phyloP scores from a whole-genome alignment of 768 basidiomycete species.

The Boletus rex-veris region DNA sequence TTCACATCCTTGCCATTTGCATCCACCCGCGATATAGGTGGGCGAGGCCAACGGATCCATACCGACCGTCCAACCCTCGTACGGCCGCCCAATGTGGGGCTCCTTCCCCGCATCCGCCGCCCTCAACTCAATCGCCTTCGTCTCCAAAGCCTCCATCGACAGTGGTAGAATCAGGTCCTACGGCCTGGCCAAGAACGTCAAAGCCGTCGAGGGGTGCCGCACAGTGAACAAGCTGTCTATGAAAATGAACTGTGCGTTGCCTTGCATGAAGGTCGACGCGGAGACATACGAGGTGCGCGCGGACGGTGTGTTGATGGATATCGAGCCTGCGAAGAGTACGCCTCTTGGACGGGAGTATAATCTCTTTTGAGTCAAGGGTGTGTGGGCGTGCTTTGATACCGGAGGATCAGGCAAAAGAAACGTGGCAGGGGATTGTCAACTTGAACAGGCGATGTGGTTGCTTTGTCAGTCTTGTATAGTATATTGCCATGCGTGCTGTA shows the following conservation, averaged over 20 bases:
- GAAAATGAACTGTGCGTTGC: slow-evolving; percentile 87
- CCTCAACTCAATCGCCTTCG: slow-evolving; percentile 82
- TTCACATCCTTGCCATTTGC: too few species aligned
- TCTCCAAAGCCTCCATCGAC: slow-evolving; percentile 68
- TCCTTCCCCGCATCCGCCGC: slow-evolving; percentile 72
- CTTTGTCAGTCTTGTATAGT: slow-evolving; percentile 1
- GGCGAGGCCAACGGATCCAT: slow-evolving; percentile 97
- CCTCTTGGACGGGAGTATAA: not conserved
- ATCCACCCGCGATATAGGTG: slow-evolving; percentile 44
- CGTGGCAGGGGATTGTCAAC: not conserved
- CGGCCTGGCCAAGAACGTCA: slow-evolving; percentile 63
- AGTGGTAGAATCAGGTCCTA: slow-evolving; percentile 61
- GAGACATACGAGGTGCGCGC: slow-evolving; percentile 86
- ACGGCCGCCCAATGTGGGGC: slow-evolving; percentile 93
- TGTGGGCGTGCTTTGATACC: too few species aligned
- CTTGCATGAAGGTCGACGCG: slow-evolving; percentile 82
- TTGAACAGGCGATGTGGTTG: not conserved
- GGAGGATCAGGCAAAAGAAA: too few species aligned
- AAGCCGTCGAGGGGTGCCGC: slow-evolving; percentile 76
- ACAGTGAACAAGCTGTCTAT: slow-evolving; percentile 79
- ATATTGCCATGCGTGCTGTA: slow-evolving; percentile 5
- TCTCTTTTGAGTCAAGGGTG: too few species aligned
- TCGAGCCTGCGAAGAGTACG: slow-evolving; percentile 59
- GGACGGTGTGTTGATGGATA: slow-evolving; percentile 73
- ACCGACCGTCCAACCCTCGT: slow-evolving; percentile 89